Evolutionary conservation across 2,329 filamentous ascomycete genomes (phyloP).

Genomic region (Scorias spongiosa): DNA sequence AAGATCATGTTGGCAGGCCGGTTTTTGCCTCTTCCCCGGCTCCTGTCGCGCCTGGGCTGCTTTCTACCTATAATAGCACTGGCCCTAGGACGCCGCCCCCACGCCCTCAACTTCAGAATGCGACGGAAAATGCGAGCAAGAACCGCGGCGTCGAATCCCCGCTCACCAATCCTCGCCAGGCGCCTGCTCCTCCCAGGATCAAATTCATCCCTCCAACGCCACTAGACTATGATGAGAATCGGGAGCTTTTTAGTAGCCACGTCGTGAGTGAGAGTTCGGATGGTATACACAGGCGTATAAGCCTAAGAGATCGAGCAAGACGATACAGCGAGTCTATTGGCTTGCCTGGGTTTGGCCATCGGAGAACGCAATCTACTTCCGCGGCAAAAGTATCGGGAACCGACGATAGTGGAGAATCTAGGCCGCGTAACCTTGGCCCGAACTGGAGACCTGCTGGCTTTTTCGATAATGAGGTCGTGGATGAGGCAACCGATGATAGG

Average conservation of each 20-base stretch:
- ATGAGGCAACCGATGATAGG: constrained; percentile 19
- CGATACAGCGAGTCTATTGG: constrained; percentile 32
- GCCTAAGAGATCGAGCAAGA: constrained; percentile 28
- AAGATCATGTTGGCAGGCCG: background rate
- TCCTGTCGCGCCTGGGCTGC: background rate
- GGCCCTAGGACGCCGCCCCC: background rate
- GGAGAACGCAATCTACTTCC: background rate
- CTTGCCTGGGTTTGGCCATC: constrained; percentile 22
- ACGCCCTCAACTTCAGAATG: background rate
- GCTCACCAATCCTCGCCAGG: constrained; percentile 41
- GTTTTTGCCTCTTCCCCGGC: background rate
- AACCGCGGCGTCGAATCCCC: constrained; percentile 35
- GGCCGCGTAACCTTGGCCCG: constrained; percentile 35
- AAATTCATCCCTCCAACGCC: constrained; percentile 42
- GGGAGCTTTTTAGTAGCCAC: constrained; percentile 16
- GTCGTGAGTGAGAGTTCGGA: constrained; percentile 1
- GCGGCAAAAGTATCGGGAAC: constrained; percentile 4
- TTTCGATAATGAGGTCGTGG: constrained; percentile 37
- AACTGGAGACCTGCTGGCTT: constrained; percentile 50
- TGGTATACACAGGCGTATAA: constrained; percentile 21
- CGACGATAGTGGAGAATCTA: constrained; percentile 18
- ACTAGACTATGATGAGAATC: constrained; percentile 27
- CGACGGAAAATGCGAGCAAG: constrained; percentile 2
- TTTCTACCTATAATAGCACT: no score
- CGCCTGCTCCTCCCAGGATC: constrained; percentile 41